phyloP scores from a whole-genome alignment of 2,329 filamentous ascomycete genomes.

The Xenoacremonium recifei region DNA sequence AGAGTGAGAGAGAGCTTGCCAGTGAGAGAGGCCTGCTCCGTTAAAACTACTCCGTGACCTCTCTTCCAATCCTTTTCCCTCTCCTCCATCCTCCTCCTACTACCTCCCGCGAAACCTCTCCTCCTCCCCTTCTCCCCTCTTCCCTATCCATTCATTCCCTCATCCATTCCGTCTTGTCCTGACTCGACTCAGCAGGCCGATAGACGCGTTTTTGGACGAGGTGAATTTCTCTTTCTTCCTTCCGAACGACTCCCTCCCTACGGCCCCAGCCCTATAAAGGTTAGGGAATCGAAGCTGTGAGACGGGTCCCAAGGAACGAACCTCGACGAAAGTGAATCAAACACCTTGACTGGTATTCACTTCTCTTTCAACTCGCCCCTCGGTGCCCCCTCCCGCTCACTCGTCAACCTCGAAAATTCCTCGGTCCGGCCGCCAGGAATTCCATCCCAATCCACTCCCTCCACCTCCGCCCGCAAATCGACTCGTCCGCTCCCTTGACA shows the following conservation, averaged over 20 bases:
- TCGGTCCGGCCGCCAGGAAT: slow-evolving; percentile 43
- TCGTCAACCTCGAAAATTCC: slow-evolving; percentile 36
- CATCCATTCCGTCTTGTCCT: slow-evolving; percentile 50
- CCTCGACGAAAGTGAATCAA: slow-evolving; percentile 31
- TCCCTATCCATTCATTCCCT: slow-evolving; percentile 54
- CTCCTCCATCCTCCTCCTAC: slow-evolving; percentile 54
- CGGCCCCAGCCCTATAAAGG: slow-evolving; percentile 26
- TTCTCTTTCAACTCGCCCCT: slow-evolving; percentile 23
- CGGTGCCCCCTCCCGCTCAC: slow-evolving; percentile 18
- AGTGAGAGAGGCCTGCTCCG: slow-evolving; percentile 19
- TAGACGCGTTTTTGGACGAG: slow-evolving; percentile 34
- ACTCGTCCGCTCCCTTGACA: slow-evolving; percentile 27
- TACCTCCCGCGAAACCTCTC: slow-evolving; percentile 41
- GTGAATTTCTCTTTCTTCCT: slow-evolving; percentile 29
- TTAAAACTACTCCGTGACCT: slow-evolving; percentile 39
- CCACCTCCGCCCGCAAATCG: slow-evolving; percentile 22
- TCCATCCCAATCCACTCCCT: slow-evolving; percentile 30
- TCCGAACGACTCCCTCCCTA: slow-evolving; percentile 20
- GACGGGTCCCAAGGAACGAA: slow-evolving; percentile 21
- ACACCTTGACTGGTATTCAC: slow-evolving; percentile 42
- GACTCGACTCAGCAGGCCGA: slow-evolving; percentile 37
- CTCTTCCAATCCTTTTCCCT: slow-evolving; percentile 57
- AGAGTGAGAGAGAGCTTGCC: too few relatives aligned
- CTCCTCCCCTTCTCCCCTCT: slow-evolving; percentile 37
- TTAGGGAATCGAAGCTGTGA: slow-evolving; percentile 27